These are phyloP conservation scores for Wickerhamiella pararugosa DNA, from an alignment of 1,139 yeast species.

Conservation along the genomic window DNA sequence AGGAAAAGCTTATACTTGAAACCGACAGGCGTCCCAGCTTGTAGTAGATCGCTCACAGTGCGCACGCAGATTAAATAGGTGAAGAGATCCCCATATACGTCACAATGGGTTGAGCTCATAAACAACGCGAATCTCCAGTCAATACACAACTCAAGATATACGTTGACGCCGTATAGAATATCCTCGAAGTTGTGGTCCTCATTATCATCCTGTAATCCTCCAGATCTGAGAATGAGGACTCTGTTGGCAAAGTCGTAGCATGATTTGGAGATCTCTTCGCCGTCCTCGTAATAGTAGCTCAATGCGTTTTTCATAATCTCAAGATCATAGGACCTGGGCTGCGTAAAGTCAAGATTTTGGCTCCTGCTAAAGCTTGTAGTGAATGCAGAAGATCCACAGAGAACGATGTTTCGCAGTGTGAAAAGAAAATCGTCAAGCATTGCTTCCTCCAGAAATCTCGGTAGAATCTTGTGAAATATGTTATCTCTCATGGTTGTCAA, in stretches of 20 bases:
- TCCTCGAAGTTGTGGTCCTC: background rate
- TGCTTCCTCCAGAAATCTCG: background rate
- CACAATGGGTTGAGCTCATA: constrained; percentile 1
- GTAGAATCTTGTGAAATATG: background rate
- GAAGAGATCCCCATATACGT: constrained; percentile 5
- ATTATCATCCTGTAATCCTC: background rate
- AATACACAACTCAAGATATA: background rate
- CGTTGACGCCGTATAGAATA: background rate
- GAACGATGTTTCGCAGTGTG: background rate
- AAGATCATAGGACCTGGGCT: background rate
- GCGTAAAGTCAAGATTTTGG: background rate
- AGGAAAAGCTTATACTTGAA: constrained; percentile 1
- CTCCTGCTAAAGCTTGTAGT: constrained; percentile 1
- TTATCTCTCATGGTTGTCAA: background rate
- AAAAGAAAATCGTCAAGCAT: background rate
- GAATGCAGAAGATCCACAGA: constrained; percentile 4
- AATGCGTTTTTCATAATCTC: background rate
- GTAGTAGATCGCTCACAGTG: constrained; percentile 1
- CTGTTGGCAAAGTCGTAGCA: background rate
- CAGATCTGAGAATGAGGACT: background rate
- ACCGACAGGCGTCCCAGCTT: background rate
- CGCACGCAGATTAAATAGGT: constrained; percentile 1
- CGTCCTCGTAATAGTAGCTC: background rate
- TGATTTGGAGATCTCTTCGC: background rate
- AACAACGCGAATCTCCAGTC: background rate